Evolutionary conservation across 2,329 filamentous ascomycete species (phyloP), one percentile per base, ranked within the genome.

Genomic region (Colletotrichum tofieldiae): DNA sequence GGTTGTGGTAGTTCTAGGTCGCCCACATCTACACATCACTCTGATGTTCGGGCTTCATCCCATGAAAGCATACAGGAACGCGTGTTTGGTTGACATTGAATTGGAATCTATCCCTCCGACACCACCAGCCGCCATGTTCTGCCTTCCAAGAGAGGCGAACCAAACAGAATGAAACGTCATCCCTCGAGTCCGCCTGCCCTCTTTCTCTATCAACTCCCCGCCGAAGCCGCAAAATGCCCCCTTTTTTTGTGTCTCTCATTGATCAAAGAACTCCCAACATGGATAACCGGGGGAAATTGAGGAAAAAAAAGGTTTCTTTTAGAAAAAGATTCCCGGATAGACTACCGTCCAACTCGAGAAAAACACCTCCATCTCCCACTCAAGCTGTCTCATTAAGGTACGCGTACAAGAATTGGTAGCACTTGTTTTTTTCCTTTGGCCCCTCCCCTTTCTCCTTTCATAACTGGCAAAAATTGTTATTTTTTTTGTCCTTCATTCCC

Each of bases 331-430:
- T 59, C 58, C 52, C 55, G 43, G 55, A 52, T 54, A 37, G 54
- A 59, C 60, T 66, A 18, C 54, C 54, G 67, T 65, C 61, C 58
- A 60, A 51, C 65, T 60, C 65, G 49, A 63, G 61, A 64, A 59
- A 58, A 59, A 63, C 6, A 56, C 35, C 32, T 26, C 51, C 61
- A 41, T 37, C 59, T 49, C 35, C 64, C 63, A 69, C 49, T 49
- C 45, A 26, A 67, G 45, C 63, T 63, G 67, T 74, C 67, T 75
- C 73, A 72, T 74, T 73, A 73, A 74, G 64, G 65, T 72, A 75
- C 71, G 73, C 73, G 71, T 75, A 74, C 73, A 75, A 74, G 73
- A 75, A 69, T 71, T 75, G 71, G 61, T 74, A 75, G 73, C 71
- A 75, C 67, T 67, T 51, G 72, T 70, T 63, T 69, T 65, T 56